These are phyloP conservation scores for Calonectria crousiana DNA, from an alignment of 2,329 filamentous ascomycete genomes.

Conservation along the genomic window DNA sequence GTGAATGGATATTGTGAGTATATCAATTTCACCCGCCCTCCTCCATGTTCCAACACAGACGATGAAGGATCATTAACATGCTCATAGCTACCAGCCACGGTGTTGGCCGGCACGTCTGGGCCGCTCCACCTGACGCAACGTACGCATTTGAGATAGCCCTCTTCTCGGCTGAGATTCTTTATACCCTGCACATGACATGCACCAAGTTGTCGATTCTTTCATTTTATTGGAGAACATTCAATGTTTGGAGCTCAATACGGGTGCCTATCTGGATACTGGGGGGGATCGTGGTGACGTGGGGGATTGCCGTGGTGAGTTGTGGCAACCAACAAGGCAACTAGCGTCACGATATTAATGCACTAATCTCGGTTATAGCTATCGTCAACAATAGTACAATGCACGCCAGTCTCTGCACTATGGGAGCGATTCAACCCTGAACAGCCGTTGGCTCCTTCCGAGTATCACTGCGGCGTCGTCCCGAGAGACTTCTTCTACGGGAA, in stretches of 20 bases:
- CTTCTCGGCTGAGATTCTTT: slow-evolving; percentile 39
- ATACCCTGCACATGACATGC: slow-evolving; percentile 31
- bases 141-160: slow-evolving; percentile 36
- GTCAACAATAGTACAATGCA: background rate
- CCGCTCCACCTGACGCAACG: slow-evolving; percentile 28
- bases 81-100: slow-evolving; percentile 35
- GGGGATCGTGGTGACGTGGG: slow-evolving; percentile 34
- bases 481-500: slow-evolving; percentile 45
- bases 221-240: slow-evolving; percentile 44
- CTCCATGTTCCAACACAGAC: background rate
- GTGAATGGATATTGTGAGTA: slow-evolving; percentile 11
- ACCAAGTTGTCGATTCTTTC: slow-evolving; percentile 42
- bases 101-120: slow-evolving; percentile 41
- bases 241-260: slow-evolving; percentile 33
- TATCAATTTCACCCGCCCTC: background rate
- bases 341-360: background rate
- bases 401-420: slow-evolving; percentile 1
- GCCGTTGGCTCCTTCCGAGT: slow-evolving; percentile 1
- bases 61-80: background rate
- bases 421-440: background rate
- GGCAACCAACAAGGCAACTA: background rate
- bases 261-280: slow-evolving; percentile 33
- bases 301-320: slow-evolving; percentile 32
- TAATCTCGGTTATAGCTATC: background rate
- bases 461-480: slow-evolving; percentile 32